These are phyloP conservation scores for Auriscalpium vulgare DNA, from an alignment of 768 basidiomycete species.

Conservation along the genomic window DNA sequence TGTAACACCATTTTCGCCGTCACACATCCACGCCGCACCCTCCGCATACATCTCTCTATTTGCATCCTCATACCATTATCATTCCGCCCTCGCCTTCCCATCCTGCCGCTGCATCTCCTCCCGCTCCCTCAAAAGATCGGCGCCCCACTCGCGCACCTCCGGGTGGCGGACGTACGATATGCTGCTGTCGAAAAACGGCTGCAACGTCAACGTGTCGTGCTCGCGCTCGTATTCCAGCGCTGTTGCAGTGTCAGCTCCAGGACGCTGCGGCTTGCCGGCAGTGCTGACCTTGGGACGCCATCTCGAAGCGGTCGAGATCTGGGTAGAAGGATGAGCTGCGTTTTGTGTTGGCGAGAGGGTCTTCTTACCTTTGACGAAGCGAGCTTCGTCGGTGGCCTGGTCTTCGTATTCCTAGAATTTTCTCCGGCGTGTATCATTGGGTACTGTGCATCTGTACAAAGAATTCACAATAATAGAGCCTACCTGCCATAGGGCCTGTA, in stretches of 20 bases:
- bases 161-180: slow-evolving; percentile 63
- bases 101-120: slow-evolving; percentile 10
- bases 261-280: neutral
- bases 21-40: neutral
- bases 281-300: slow-evolving; percentile 71
- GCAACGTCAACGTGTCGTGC: slow-evolving; percentile 41
- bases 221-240: slow-evolving; percentile 68
- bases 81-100: neutral
- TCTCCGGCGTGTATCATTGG: neutral
- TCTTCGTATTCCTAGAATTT: slow-evolving; percentile 73
- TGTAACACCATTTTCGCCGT: neutral
- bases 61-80: neutral
- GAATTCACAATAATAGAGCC: slow-evolving; percentile 7
- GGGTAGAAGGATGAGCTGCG: neutral
- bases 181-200: slow-evolving; percentile 77
- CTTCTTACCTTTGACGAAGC: slow-evolving; percentile 71
- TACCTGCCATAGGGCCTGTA: slow-evolving; percentile 67
- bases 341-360: neutral
- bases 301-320: slow-evolving; percentile 86
- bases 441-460: neutral
- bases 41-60: neutral
- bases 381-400: slow-evolving; percentile 62
- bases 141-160: slow-evolving; percentile 68
- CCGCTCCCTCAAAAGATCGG: slow-evolving; percentile 45
- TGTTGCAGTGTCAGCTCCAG: slow-evolving; percentile 20